A percentile compares a stretch with the other conserved stretches of the same genome.
phyloP scores from a whole-genome alignment of 768 basidiomycete species.

The Pleurotus platypus region DNA sequence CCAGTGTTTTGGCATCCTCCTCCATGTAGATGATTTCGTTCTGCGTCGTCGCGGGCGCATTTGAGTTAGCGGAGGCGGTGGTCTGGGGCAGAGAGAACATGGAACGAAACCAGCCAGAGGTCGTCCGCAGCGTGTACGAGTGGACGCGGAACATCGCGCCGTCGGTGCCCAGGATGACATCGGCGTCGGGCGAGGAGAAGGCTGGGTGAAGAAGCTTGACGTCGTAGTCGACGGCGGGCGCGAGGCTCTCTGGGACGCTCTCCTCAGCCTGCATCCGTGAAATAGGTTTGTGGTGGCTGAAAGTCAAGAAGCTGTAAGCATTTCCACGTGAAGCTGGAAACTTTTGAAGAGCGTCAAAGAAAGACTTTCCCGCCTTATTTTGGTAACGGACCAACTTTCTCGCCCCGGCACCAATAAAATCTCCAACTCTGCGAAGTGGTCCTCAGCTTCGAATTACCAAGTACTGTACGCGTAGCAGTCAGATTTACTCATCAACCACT shows the following conservation, averaged over 20 bases:
- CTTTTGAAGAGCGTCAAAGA: no score
- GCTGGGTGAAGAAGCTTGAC: conserved; percentile 34
- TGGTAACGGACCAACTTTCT: no score
- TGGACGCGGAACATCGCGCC: conserved; percentile 56
- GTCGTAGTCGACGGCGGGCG: conserved; percentile 1
- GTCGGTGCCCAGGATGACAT: conserved; percentile 51
- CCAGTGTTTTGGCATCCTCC: conserved; percentile 53
- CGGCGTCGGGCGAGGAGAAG: conserved; percentile 51
- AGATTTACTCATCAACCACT: no score
- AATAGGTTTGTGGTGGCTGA: background rate
- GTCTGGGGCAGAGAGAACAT: conserved; percentile 57
- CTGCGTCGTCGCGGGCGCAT: background rate
- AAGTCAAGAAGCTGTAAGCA: background rate
- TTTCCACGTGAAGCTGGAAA: no score
- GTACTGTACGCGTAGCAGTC: no score
- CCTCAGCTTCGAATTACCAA: no score
- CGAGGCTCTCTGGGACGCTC: background rate
- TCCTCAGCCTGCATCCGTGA: conserved; percentile 6
- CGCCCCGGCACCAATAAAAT: no score
- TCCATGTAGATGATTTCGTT: conserved; percentile 46
- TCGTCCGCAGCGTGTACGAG: conserved; percentile 55
- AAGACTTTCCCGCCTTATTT: no score
- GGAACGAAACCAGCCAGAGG: conserved; percentile 61
- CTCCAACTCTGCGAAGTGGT: no score
- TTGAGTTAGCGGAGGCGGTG: conserved; percentile 1